Conservation (phyloP, 768 basidiomycete species). For the Psilocybe cyanescens region DNA sequence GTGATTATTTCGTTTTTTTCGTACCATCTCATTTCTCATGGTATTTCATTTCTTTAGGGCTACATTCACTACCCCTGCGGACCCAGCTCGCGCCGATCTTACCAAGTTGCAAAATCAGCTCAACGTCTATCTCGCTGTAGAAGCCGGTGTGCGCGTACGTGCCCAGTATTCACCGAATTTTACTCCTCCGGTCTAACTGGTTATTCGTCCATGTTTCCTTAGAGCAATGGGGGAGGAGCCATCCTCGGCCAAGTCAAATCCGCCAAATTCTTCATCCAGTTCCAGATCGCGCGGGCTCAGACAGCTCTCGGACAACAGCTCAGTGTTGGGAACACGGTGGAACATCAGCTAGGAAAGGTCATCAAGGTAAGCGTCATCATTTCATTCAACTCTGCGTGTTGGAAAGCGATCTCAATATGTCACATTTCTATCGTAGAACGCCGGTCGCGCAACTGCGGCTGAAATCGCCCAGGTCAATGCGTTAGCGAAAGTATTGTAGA, state of each 20-base stretch:
- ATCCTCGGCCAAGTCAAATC: conserved; percentile 13
- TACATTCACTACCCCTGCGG: conserved; percentile 16
- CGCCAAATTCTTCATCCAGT: conserved; percentile 21
- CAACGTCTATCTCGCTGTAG: conserved; percentile 19
- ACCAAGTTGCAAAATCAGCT: conserved; percentile 17
- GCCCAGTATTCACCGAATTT: too few species aligned
- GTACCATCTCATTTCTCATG: neutral
- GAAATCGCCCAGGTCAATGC: conserved; percentile 19
- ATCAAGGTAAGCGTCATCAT: conserved; percentile 10
- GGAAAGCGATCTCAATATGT: too few species aligned
- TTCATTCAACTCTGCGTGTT: neutral
- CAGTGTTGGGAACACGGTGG: conserved; percentile 14
- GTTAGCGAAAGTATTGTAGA: conserved; percentile 15
- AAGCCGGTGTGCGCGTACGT: conserved; percentile 17
- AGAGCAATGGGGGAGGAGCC: conserved; percentile 7
- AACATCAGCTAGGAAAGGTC: conserved; percentile 19
- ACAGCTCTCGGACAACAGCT: conserved; percentile 13
- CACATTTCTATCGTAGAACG: conserved; percentile 7
- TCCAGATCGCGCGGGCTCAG: conserved; percentile 19
- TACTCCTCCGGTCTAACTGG: neutral
- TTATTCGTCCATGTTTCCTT: neutral
- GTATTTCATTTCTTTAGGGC: neutral
- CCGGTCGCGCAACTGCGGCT: conserved; percentile 9
- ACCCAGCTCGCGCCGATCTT: conserved; percentile 15
- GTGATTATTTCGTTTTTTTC: neutral